Percentiles rank a stretch among this genome's conserved stretches.
These are phyloP conservation scores for Rhodotorula sp. DNA, from an alignment of 1,284 basidiomycete genomes.

Conservation along the genomic window DNA sequence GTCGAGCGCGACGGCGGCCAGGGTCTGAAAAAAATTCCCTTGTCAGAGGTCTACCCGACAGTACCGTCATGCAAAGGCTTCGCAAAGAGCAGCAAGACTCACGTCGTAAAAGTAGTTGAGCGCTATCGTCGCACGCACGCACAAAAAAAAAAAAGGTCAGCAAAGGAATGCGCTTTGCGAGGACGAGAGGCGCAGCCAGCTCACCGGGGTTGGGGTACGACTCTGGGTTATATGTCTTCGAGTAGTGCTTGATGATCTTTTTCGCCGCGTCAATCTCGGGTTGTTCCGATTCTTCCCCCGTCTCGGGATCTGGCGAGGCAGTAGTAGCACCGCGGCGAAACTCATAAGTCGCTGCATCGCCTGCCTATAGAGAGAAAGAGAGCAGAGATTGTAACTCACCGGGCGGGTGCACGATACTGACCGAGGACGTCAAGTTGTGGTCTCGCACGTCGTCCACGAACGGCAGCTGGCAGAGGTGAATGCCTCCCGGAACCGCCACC, in stretches of 20 bases:
- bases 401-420: slow-evolving; percentile 47
- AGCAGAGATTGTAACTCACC: slow-evolving; percentile 1
- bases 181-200: slow-evolving; percentile 38
- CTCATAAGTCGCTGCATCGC: not conserved
- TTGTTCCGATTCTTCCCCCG: slow-evolving; percentile 20
- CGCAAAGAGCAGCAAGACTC: not conserved
- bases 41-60: not conserved
- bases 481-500: slow-evolving; percentile 79
- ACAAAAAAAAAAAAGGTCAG: not conserved
- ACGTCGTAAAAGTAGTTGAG: slow-evolving; percentile 44
- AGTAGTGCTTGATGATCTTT: slow-evolving; percentile 74
- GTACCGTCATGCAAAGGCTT: too few relatives aligned
- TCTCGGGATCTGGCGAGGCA: not conserved
- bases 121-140: slow-evolving; percentile 18
- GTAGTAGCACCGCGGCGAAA: not conserved
- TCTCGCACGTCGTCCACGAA: slow-evolving; percentile 91
- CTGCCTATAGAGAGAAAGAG: not conserved
- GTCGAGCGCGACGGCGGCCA: slow-evolving; percentile 42
- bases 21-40: slow-evolving; percentile 13
- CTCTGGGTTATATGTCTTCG: slow-evolving; percentile 77
- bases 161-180: too few relatives aligned
- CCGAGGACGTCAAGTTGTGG: slow-evolving; percentile 56
- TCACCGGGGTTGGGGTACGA: slow-evolving; percentile 87
- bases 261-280: slow-evolving; percentile 70
- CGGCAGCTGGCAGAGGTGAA: slow-evolving; percentile 86